Percentiles rank a stretch among this genome's conserved stretches.
phyloP scores from a whole-genome alignment of 1,284 basidiomycete genomes.

The Pseudomicrostroma phylloplanum region DNA sequence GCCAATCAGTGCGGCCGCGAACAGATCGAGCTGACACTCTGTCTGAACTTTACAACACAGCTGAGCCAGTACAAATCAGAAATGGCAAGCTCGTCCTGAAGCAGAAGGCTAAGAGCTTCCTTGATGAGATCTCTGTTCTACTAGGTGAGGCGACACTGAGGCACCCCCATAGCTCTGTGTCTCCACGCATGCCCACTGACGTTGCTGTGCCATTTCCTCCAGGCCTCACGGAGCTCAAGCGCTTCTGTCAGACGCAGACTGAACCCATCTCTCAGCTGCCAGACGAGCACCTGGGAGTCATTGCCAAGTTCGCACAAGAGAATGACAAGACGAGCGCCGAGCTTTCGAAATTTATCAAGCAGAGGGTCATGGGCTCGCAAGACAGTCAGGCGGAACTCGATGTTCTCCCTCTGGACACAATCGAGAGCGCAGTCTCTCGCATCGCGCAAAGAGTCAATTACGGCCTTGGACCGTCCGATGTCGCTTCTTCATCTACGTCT shows the following conservation, averaged over 20 bases:
- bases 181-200: neutral
- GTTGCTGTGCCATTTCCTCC: conserved; percentile 1
- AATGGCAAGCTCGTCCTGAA: conserved; percentile 68
- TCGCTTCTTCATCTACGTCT: neutral
- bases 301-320: neutral
- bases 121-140: conserved; percentile 72
- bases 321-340: conserved; percentile 36
- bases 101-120: conserved; percentile 68
- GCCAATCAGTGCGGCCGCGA: too few relatives aligned
- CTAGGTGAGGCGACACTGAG: conserved; percentile 57
- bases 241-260: conserved; percentile 19
- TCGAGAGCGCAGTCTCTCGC: conserved; percentile 26
- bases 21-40: too few relatives aligned
- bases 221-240: conserved; percentile 35
- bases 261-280: conserved; percentile 58
- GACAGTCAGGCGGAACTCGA: conserved; percentile 13
- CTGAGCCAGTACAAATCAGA: conserved; percentile 42
- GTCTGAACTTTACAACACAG: too few relatives aligned
- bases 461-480: conserved; percentile 20
- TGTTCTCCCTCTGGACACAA: conserved; percentile 18
- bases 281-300: conserved; percentile 56
- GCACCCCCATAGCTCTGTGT: neutral
- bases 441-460: conserved; percentile 41
- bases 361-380: conserved; percentile 29
- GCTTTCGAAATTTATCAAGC: conserved; percentile 29